phyloP scores from a whole-genome alignment of 2,329 filamentous ascomycete species.

The Monilinia vaccinii-corymbosi region DNA sequence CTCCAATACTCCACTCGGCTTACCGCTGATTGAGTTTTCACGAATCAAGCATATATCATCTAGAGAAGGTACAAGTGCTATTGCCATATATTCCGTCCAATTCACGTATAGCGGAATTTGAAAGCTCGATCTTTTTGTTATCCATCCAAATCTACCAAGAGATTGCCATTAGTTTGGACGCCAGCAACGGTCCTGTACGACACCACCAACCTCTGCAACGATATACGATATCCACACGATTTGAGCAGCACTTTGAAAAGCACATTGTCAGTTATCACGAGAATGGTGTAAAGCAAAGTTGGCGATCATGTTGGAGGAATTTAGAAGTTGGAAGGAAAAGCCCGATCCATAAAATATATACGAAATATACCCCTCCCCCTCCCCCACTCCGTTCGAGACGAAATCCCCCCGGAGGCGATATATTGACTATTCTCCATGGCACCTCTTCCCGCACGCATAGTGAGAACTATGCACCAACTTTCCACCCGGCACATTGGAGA shows the following conservation, averaged over 20 bases:
- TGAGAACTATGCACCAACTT: constrained; percentile 10
- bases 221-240: neutral
- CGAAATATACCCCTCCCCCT: no score
- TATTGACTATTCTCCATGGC: constrained; percentile 20
- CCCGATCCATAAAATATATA: constrained; percentile 10
- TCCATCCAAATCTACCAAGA: neutral
- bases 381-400: neutral
- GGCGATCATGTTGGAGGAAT: constrained; percentile 12
- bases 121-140: neutral
- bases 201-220: neutral
- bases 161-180: neutral
- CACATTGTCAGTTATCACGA: neutral
- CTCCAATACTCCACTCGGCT: constrained; percentile 2
- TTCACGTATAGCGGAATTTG: neutral
- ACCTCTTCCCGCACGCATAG: constrained; percentile 16
- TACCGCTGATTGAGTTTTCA: constrained; percentile 5
- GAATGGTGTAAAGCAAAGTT: constrained; percentile 6
- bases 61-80: neutral
- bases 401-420: neutral
- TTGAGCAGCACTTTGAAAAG: neutral
- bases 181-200: neutral
- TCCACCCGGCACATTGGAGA: constrained; percentile 12
- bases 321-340: constrained; percentile 11
- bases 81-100: neutral
- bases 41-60: constrained; percentile 2